These are phyloP conservation scores for Wickerhamomyces chaumierensis DNA, from an alignment of 805 yeast species.

Conservation along the genomic window DNA sequence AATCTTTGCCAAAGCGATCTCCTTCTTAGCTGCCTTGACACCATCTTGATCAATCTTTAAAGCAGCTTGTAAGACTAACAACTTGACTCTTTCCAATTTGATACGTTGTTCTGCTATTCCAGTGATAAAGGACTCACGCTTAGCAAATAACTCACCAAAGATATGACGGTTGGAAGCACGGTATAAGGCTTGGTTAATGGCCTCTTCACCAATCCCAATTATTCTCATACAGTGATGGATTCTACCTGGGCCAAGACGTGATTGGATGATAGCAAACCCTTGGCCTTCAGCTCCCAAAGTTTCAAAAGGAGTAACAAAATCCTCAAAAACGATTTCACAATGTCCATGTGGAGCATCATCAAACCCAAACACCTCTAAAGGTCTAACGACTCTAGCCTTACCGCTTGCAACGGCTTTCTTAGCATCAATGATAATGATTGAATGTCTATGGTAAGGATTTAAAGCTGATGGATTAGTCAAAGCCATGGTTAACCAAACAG, in stretches of 20 bases:
- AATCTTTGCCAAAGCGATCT: slow-evolving; percentile 54
- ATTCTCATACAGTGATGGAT: slow-evolving; percentile 61
- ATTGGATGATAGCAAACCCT: slow-evolving; percentile 54
- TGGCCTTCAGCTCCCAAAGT: slow-evolving; percentile 37
- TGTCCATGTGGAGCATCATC: slow-evolving; percentile 72
- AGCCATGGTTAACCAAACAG: slow-evolving; percentile 22
- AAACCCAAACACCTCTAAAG: slow-evolving; percentile 43
- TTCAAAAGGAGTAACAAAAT: slow-evolving; percentile 34
- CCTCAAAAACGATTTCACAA: slow-evolving; percentile 41
- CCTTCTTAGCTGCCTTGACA: slow-evolving; percentile 42
- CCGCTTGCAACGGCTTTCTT: slow-evolving; percentile 38
- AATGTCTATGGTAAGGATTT: slow-evolving; percentile 37
- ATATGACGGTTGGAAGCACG: slow-evolving; percentile 43
- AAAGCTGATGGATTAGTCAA: slow-evolving; percentile 15
- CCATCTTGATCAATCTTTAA: slow-evolving; percentile 41
- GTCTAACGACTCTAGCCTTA: slow-evolving; percentile 35
- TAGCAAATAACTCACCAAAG: slow-evolving; percentile 37
- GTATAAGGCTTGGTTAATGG: slow-evolving; percentile 33
- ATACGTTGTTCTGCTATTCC: slow-evolving; percentile 42
- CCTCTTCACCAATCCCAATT: slow-evolving; percentile 50
- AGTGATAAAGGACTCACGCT: slow-evolving; percentile 37
- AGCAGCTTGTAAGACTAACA: slow-evolving; percentile 51
- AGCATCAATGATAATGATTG: slow-evolving; percentile 44
- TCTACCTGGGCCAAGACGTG: slow-evolving; percentile 59
- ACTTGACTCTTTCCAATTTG: slow-evolving; percentile 40